These are phyloP conservation scores for Austroboletus novae-zelandiae DNA, from an alignment of 1,284 basidiomycete genomes.

Conservation along the genomic window DNA sequence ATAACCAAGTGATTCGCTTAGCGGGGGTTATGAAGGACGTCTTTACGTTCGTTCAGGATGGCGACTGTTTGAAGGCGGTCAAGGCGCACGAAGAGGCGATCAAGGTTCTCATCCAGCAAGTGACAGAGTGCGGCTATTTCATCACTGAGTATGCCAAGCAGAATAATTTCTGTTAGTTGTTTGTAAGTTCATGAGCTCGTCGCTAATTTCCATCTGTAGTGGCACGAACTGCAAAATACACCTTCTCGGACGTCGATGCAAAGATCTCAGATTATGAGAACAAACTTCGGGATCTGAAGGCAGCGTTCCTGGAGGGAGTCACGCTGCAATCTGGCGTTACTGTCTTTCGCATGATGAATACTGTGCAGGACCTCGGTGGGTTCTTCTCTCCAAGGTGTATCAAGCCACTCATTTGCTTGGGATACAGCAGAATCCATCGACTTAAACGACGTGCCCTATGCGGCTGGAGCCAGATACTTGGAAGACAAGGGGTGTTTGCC, in stretches of 20 bases:
- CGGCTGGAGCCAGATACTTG: slow-evolving; percentile 17
- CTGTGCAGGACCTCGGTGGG: slow-evolving; percentile 10
- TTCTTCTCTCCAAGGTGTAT: background rate
- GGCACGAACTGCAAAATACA: slow-evolving; percentile 19
- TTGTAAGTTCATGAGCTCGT: background rate
- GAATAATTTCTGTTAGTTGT: slow-evolving; percentile 18
- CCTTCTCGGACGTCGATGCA: slow-evolving; percentile 15
- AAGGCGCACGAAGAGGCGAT: slow-evolving; percentile 7
- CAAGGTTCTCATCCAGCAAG: slow-evolving; percentile 15
- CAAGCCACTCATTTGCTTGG: background rate
- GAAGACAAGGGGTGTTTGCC: slow-evolving; percentile 20
- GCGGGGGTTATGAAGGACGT: slow-evolving; percentile 11
- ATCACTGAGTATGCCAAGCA: slow-evolving; percentile 23
- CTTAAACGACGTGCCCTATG: background rate
- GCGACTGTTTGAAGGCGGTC: slow-evolving; percentile 7
- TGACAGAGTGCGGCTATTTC: slow-evolving; percentile 28
- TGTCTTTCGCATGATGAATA: slow-evolving; percentile 22
- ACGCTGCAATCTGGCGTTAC: slow-evolving; percentile 12
- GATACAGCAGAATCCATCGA: slow-evolving; percentile 10
- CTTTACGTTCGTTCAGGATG: slow-evolving; percentile 15
- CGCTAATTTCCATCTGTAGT: slow-evolving; percentile 9
- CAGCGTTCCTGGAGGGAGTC: slow-evolving; percentile 18
- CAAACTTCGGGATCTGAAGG: slow-evolving; percentile 18
- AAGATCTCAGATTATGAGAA: slow-evolving; percentile 18
- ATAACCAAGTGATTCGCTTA: slow-evolving; percentile 11